phyloP scores from a whole-genome alignment of 805 yeast genomes.

The Metschnikowia cerradonensis region DNA sequence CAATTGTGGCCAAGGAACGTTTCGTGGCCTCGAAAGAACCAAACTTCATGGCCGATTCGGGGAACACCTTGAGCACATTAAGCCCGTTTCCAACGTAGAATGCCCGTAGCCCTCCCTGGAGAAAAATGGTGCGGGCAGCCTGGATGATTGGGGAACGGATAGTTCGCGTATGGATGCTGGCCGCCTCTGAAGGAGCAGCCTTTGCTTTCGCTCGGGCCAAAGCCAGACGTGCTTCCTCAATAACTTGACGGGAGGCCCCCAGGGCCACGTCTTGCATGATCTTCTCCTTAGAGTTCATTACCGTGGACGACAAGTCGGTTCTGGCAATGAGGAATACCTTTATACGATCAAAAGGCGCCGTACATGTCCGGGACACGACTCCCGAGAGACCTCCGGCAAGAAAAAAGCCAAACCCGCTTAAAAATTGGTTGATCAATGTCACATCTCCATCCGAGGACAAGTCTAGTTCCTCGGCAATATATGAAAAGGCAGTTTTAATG shows the following conservation, averaged over 20 bases:
- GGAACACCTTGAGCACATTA: slow-evolving; percentile 89
- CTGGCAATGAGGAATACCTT: slow-evolving; percentile 92
- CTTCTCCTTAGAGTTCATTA: slow-evolving; percentile 52
- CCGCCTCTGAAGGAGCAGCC: slow-evolving; percentile 31
- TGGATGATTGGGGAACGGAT: slow-evolving; percentile 72
- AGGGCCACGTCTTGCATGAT: slow-evolving; percentile 34
- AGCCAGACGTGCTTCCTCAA: slow-evolving; percentile 31
- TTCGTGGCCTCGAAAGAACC: slow-evolving; percentile 92
- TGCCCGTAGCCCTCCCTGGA: slow-evolving; percentile 81
- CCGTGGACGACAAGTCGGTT: slow-evolving; percentile 71
- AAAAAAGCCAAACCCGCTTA: slow-evolving; percentile 85
- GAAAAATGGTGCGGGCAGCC: slow-evolving; percentile 77
- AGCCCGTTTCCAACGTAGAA: slow-evolving; percentile 95
- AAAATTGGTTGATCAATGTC: slow-evolving; percentile 69
- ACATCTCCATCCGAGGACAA: slow-evolving; percentile 91
- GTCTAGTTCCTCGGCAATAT: slow-evolving; percentile 74
- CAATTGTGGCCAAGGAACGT: slow-evolving; percentile 63
- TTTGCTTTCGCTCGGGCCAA: slow-evolving; percentile 28
- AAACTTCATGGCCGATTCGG: slow-evolving; percentile 95
- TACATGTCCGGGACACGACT: slow-evolving; percentile 90
- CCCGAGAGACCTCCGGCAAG: slow-evolving; percentile 95
- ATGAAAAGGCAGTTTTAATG: slow-evolving; percentile 74
- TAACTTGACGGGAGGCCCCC: slow-evolving; percentile 32
- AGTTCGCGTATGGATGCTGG: slow-evolving; percentile 28
- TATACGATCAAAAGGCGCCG: slow-evolving; percentile 95